phyloP scores from a whole-genome alignment of 1,284 basidiomycete genomes.

The Phlebopus sp. region DNA sequence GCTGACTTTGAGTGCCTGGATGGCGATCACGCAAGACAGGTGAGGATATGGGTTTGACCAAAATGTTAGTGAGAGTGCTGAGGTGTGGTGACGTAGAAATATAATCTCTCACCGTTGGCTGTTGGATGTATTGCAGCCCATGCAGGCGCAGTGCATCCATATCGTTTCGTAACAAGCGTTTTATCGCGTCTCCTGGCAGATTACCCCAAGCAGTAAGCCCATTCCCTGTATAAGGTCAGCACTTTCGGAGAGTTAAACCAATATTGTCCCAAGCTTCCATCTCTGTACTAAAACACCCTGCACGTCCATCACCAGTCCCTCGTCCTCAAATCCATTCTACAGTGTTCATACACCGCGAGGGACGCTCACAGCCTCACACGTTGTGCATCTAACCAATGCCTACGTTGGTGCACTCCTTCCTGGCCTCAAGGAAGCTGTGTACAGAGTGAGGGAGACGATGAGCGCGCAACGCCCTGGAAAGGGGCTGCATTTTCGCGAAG shows the following conservation, averaged over 20 bases:
- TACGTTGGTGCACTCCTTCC: slow-evolving; percentile 71
- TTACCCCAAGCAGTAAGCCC: slow-evolving; percentile 40
- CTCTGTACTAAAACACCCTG: slow-evolving; percentile 53
- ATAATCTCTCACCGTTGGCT: slow-evolving; percentile 42
- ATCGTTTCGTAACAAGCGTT: slow-evolving; percentile 54
- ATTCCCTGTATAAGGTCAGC: not conserved
- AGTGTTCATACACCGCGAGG: slow-evolving; percentile 55
- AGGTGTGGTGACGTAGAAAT: slow-evolving; percentile 30
- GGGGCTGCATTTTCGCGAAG: slow-evolving; percentile 33
- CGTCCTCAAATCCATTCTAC: slow-evolving; percentile 33
- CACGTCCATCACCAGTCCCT: slow-evolving; percentile 36
- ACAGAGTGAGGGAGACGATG: slow-evolving; percentile 63
- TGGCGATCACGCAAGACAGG: slow-evolving; percentile 35
- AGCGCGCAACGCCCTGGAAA: slow-evolving; percentile 58
- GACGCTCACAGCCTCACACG: slow-evolving; percentile 48
- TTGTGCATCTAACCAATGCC: slow-evolving; percentile 80
- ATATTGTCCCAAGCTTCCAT: slow-evolving; percentile 41
- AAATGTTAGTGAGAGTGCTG: not conserved
- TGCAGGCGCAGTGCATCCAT: slow-evolving; percentile 56
- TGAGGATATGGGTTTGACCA: slow-evolving; percentile 12
- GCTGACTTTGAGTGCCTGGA: slow-evolving; percentile 36
- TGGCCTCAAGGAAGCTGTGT: slow-evolving; percentile 53
- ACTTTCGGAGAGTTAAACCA: not conserved
- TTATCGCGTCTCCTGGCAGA: slow-evolving; percentile 44
- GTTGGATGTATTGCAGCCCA: slow-evolving; percentile 46